Base-by-base conservation (phyloP, 2,329 filamentous ascomycete species). In the Diaporthe caulivora region DNA sequence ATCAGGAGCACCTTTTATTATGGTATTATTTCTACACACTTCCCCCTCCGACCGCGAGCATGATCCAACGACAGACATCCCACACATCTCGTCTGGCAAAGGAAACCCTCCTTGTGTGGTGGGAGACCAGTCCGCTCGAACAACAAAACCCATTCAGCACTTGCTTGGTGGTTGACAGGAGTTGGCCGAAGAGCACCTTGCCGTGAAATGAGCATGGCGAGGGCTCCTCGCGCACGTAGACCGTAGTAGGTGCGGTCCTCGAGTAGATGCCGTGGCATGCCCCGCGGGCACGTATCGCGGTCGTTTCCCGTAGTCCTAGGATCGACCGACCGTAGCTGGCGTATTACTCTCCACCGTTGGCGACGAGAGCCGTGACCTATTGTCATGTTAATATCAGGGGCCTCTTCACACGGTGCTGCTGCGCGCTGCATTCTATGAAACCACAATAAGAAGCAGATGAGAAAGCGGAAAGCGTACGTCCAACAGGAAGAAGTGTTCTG, bases 321-420 rank as follows among this genome's bases (percentile, higher is more conserved):
- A 26, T 7, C 17, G 40, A 7, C 34, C 10, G 51, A 4, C 37
- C 26, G n/a, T 44, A 31, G 21, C 9, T 6, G 6, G 7, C 26
- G 62, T 42, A 53, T 40, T 55, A 74, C n/a, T 62, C 58, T 21
- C 60, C 58, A 9, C 42, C 42, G 17, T 71, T 42, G 15, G 40
- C 72, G 21, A 71, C 53, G 10, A 71, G 3, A 24, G 68, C 70
- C 31, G 64, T 72, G 73, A 74, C 73, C 73, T 74, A 57, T 57
- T 21, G 64, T 42, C 31, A 57, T 26, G 64, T 74, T 57, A 74
- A 72, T 40, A 70, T 71, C 11, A 67, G 26, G 15, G 31, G 21
- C 44, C 47, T 31, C 31, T 44, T 67, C n/a, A 60, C 15, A 18
- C 29, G 29, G n/a, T 57, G 29, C 26, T 53, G 49, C 40, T 57